Evolutionary conservation across 495 filamentous ascomycete species (phyloP).

Genomic region (Podospora pseudocomata): DNA sequence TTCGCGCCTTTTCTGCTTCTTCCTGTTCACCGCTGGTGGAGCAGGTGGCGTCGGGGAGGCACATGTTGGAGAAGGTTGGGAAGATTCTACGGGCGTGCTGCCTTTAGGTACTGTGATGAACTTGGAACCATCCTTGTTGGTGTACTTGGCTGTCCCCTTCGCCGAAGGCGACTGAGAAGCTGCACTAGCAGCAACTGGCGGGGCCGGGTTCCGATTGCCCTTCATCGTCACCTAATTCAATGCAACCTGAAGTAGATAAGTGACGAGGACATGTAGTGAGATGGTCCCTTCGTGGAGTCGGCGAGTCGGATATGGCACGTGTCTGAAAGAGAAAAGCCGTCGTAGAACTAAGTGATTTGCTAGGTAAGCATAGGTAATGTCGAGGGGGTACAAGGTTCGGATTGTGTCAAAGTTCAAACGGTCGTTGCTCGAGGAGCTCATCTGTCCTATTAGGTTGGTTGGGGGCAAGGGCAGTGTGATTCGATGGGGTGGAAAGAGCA

Average conservation of each 20-base stretch:
- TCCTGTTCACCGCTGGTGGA: conserved; percentile 66
- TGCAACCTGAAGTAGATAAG: conserved; percentile 24
- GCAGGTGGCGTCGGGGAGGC: conserved; percentile 34
- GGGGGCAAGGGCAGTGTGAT: background rate
- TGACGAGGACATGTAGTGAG: conserved; percentile 33
- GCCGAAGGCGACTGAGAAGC: conserved; percentile 39
- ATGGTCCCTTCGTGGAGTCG: background rate
- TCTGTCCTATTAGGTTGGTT: background rate
- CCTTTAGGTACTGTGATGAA: conserved; percentile 63
- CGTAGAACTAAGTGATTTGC: background rate
- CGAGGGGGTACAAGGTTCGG: background rate
- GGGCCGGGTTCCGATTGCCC: conserved; percentile 46
- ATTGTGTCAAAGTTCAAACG: background rate
- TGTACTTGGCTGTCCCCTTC: conserved; percentile 53
- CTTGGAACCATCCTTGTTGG: conserved; percentile 66
- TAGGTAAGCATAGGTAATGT: background rate
- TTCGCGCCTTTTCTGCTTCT: conserved; percentile 83
- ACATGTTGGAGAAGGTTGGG: conserved; percentile 46
- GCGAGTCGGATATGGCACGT: background rate
- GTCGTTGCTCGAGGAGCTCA: background rate
- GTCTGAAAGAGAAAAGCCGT: background rate
- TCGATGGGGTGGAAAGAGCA: background rate
- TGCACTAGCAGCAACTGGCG: conserved; percentile 32
- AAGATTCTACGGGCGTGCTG: conserved; percentile 47
- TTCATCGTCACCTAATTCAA: conserved; percentile 46